Percentiles rank a stretch among this genome's conserved stretches.
Evolutionary conservation across 768 basidiomycete species (phyloP).

Genomic region (Galerina marginata): DNA sequence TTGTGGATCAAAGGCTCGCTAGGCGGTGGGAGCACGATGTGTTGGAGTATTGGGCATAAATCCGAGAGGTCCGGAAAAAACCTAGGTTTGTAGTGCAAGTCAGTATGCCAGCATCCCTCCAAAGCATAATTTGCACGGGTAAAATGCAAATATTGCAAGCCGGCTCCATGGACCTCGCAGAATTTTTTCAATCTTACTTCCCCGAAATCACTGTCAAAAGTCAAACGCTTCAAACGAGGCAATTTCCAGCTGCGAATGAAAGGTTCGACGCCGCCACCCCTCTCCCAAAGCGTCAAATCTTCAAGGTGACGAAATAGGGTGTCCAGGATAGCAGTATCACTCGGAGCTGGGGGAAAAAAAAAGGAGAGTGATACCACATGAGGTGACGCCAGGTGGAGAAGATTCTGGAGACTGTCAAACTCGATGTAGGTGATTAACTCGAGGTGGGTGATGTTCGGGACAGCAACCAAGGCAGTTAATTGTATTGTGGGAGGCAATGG

Average conservation of each 20-base stretch:
- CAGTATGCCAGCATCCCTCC: not conserved
- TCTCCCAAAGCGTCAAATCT: not conserved
- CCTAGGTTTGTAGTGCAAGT: not conserved
- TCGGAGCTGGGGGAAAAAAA: not conserved
- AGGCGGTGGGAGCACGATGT: conserved; percentile 1
- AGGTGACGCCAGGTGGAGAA: not conserved
- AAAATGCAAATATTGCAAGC: not conserved
- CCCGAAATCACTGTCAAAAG: not conserved
- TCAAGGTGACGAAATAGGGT: not conserved
- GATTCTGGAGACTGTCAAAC: not conserved
- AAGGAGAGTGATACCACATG: conserved; percentile 6
- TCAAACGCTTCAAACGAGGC: not conserved
- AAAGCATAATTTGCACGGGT: not conserved
- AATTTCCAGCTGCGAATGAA: not conserved
- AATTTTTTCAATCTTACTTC: not conserved
- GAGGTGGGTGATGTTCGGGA: not conserved
- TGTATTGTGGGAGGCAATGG: not conserved
- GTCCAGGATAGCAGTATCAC: not conserved
- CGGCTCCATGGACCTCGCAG: not conserved
- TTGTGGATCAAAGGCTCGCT: not conserved
- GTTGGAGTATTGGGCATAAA: conserved; percentile 4
- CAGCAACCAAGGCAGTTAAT: not conserved
- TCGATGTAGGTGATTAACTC: not conserved
- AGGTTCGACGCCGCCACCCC: not conserved
- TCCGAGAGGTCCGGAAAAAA: not conserved